Evolutionary conservation across 345 rosid genomes (phyloP), one percentile per base, ranked within the genome.

Genomic region (Brassica carinata): DNA sequence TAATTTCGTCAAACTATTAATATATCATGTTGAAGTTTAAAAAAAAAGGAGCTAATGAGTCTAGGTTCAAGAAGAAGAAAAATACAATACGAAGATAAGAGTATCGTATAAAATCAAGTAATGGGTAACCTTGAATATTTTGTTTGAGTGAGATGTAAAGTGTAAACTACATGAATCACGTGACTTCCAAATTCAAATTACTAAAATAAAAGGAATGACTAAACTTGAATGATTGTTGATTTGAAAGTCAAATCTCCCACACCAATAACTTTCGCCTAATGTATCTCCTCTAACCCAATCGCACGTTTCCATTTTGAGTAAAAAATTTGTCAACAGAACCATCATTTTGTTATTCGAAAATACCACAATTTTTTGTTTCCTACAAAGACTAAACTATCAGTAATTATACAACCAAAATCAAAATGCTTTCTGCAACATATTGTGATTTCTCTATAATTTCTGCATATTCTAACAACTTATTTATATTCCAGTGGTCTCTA

Each of bases 121-220:
- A 18, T 1, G 63, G 23, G 29, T 58, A 19, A 19, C 13, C 63
- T 18, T 58, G 62, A 58, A 8, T 19, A 8, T 7, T 19, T 8
- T 8, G 30, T 19, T 31, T 64, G 38, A 2, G 67, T 64, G 38
- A 31, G 38, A 31, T 31, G 11, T n/a, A n/a, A 33, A 64, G n/a
- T 31, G 23, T n/a, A n/a, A 33, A 64, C 43, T 18, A 64, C 43
- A 15, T n/a, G 68, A 30, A 65, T 33, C 8, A 43, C 33, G 55
- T 18, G 34, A 43, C 57, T 68, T 29, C 57, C 31, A 68, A 38
- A 58, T 38, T 64, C 61, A 9, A 76, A 19, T 67, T 29, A 57
- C 58, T 45, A 58, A 58, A 57, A 3, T n/a, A 33, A 66, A 19
- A 66, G 38, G 34, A 55, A 55, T 30, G 40, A 3, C 34, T 31